These are phyloP conservation scores for Echium plantagineum DNA, from an alignment of 257 asterid species.

Conservation along the genomic window DNA sequence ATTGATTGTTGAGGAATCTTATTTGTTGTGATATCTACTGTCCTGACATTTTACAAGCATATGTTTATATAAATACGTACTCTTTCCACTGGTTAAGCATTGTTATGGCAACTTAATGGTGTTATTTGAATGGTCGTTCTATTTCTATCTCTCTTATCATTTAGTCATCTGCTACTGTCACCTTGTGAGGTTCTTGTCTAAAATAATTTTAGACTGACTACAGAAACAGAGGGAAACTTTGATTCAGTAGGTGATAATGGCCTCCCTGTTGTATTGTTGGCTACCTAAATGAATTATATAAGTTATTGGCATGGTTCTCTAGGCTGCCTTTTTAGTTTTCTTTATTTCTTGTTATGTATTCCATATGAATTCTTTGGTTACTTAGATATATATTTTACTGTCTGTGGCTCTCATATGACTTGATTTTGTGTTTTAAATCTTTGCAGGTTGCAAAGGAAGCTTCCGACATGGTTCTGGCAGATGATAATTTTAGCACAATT, in stretches of 20 bases:
- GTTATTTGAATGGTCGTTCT: too few species aligned
- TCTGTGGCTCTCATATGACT: neutral
- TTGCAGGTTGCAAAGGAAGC: slow-evolving; percentile 97
- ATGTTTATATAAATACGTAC: too few species aligned
- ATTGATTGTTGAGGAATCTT: neutral
- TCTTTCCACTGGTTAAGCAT: too few species aligned
- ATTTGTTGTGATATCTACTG: too few species aligned
- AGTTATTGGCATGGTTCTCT: too few species aligned
- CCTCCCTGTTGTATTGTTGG: neutral
- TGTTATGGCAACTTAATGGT: too few species aligned
- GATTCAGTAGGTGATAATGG: neutral
- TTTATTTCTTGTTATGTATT: neutral
- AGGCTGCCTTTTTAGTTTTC: too few species aligned
- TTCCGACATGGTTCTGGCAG: slow-evolving; percentile 97
- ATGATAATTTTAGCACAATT: slow-evolving; percentile 90
- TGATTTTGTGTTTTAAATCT: neutral
- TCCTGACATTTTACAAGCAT: too few species aligned
- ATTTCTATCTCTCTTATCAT: neutral
- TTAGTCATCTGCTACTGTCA: neutral
- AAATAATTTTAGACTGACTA: too few species aligned
- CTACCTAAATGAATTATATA: neutral
- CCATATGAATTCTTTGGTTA: too few species aligned
- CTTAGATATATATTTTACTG: neutral
- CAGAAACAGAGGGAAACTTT: neutral
- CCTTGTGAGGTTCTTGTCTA: neutral